Percentiles rank a stretch among this genome's conserved stretches.
Conservation (phyloP, 345 rosid genomes). For the Orychophragmus violaceus region DNA sequence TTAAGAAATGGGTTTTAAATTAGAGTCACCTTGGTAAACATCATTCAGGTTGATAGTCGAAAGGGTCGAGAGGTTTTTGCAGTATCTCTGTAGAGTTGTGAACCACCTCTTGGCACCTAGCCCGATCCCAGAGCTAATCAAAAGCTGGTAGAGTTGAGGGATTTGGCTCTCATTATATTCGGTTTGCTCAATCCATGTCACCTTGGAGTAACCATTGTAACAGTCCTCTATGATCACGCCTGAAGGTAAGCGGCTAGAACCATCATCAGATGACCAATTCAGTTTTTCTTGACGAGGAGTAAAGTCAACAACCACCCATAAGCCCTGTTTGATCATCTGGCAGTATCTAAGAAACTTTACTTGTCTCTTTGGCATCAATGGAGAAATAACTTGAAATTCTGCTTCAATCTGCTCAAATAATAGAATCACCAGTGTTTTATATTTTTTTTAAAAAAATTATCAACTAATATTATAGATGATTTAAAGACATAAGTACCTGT, state of each 20-base stretch:
- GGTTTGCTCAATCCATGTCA: constrained; percentile 61
- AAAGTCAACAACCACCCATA: constrained; percentile 73
- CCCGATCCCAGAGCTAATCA: constrained; percentile 39
- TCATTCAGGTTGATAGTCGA: constrained; percentile 16
- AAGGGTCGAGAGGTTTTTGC: constrained; percentile 29
- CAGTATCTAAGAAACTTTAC: constrained; percentile 60
- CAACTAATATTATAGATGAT: not conserved
- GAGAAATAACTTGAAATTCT: constrained; percentile 56
- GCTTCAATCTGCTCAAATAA: constrained; percentile 45
- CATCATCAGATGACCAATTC: not conserved
- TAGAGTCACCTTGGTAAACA: constrained; percentile 33
- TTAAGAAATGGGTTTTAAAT: not conserved
- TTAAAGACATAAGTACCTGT: constrained; percentile 34
- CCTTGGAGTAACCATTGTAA: constrained; percentile 47
- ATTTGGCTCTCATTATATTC: constrained; percentile 39
- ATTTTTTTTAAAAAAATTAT: not conserved
- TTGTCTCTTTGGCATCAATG: constrained; percentile 48
- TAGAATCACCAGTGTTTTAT: not conserved
- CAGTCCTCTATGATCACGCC: constrained; percentile 60
- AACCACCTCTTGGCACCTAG: constrained; percentile 61
- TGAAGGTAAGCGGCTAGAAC: constrained; percentile 58
- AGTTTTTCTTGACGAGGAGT: constrained; percentile 32
- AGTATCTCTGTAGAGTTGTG: constrained; percentile 41
- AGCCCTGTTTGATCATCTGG: constrained; percentile 42
- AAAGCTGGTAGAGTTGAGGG: constrained; percentile 30